Conservation (phyloP, 306 rosid species). For the Chamaecrista fasciculata region DNA sequence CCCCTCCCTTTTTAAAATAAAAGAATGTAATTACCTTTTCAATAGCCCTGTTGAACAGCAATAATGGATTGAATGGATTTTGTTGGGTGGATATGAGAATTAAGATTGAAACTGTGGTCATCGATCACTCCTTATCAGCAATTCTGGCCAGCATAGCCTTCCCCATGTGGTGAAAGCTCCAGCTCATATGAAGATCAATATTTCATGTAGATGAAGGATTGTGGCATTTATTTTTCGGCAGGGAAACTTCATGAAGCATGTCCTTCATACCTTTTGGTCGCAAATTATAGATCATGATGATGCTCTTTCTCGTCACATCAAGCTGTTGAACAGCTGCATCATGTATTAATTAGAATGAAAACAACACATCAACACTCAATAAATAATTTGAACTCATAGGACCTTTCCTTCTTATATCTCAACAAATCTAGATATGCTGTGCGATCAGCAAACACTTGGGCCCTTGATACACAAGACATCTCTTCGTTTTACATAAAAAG, state of each 20-base stretch:
- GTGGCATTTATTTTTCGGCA: constrained; percentile 4
- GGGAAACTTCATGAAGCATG: constrained; percentile 19
- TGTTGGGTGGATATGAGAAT: constrained; percentile 10
- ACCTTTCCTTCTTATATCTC: background rate
- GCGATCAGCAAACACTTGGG: background rate
- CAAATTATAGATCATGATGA: background rate
- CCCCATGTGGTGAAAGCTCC: constrained; percentile 23
- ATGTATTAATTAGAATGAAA: background rate
- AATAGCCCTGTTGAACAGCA: constrained; percentile 7
- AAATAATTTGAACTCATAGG: background rate
- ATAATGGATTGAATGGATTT: constrained; percentile 28
- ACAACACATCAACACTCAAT: background rate
- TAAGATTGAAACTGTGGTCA: constrained; percentile 3
- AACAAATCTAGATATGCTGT: background rate
- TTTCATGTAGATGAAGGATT: background rate
- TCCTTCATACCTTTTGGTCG: background rate
- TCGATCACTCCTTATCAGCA: background rate
- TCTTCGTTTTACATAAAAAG: background rate
- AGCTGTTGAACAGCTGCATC: background rate
- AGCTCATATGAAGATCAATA: background rate
- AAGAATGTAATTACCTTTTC: constrained; percentile 22
- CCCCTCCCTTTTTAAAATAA: constrained; percentile 22
- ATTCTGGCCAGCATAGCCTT: constrained; percentile 25
- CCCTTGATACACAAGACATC: background rate
- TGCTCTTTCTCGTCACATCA: constrained; percentile 2